Evolutionary conservation across 2,329 filamentous ascomycete genomes (phyloP), one percentile per base, ranked within the genome.

Genomic region (Zasmidium cellare): DNA sequence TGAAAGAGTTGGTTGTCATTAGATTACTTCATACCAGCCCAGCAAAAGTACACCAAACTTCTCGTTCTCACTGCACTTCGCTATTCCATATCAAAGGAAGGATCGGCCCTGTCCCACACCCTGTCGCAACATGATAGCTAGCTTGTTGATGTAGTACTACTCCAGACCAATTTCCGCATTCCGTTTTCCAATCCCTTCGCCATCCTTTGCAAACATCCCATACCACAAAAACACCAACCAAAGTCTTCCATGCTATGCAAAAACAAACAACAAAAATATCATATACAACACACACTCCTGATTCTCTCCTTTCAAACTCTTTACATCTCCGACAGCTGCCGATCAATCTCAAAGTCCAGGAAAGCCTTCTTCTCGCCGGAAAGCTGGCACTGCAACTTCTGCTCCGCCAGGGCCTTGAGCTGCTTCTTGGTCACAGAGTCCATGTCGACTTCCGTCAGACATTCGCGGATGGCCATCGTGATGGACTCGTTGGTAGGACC

Each of bases 391-490:
- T 97, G 93, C 61, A 99, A 77, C 69, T 92, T 85, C 79, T 97
- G 92, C 78, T 99, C 94, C 12, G 96, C 92, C 46, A 97, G 82
- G 2, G 90, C 92, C 74, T 79, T 79, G 72, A 86, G 78, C 78
- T 97, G 93, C 80, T 99, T 99, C 86, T 97, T 99, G 6, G 94
- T 99, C 49, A 97, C 91, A n/a, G 84, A 93, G 73, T 99, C 94
- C 45, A 99, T 81, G 74, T 99, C 93, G 0, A 97, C 92, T 69
- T 97, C 93, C 16, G 82, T 78, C 61, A 99, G 80, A 67, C 94
- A 94, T 51, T 83, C 80, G 69, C 91, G 89, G 61, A 97, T 93
- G 1, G 90, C 89, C 60, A 96, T 90, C 18, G 91, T 82, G 64
- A 99, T 97, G 60, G 86, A 83, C 47, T 79, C 80, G 68, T 97